These are phyloP conservation scores for Anaeromyces robustus DNA, from an alignment of 192 early-diverging fungal species.

Conservation along the genomic window DNA sequence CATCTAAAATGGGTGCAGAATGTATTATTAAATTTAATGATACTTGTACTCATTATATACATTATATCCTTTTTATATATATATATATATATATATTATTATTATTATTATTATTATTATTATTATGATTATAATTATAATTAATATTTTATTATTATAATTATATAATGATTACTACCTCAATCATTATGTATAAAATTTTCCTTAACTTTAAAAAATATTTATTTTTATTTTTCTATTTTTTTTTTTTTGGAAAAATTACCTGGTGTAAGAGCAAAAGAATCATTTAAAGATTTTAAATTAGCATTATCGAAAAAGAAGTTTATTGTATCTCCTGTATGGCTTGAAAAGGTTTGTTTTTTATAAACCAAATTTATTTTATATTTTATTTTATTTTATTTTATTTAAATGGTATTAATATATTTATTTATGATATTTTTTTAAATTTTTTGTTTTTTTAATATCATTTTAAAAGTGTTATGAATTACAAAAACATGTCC, in stretches of 20 bases:
- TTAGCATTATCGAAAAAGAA: conserved; percentile 3
- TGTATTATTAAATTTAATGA: conserved; percentile 11
- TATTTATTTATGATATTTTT: background rate
- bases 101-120: too few relatives aligned
- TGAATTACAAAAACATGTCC: conserved; percentile 10
- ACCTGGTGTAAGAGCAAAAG: conserved; percentile 7
- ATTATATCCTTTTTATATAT: conserved; percentile 3
- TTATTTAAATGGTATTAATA: too few relatives aligned
- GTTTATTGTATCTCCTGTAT: conserved; percentile 17
- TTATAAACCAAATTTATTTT: too few relatives aligned
- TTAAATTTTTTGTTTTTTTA: background rate
- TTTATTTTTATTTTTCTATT: background rate
- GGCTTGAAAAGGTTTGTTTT: conserved; percentile 11
- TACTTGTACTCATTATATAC: conserved; percentile 23
- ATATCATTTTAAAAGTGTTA: conserved; percentile 7
- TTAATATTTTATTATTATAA: too few relatives aligned
- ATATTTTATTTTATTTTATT: too few relatives aligned
- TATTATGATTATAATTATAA: too few relatives aligned
- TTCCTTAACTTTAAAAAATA: background rate
- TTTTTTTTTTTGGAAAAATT: background rate
- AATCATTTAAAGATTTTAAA: conserved; percentile 19
- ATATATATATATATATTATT: too few relatives aligned
- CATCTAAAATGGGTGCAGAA: conserved; percentile 12
- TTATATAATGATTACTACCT: too few relatives aligned
- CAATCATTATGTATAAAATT: too few relatives aligned